Conservation (phyloP, 2,329 filamentous ascomycete genomes). For the Aspergillus cejpii region DNA sequence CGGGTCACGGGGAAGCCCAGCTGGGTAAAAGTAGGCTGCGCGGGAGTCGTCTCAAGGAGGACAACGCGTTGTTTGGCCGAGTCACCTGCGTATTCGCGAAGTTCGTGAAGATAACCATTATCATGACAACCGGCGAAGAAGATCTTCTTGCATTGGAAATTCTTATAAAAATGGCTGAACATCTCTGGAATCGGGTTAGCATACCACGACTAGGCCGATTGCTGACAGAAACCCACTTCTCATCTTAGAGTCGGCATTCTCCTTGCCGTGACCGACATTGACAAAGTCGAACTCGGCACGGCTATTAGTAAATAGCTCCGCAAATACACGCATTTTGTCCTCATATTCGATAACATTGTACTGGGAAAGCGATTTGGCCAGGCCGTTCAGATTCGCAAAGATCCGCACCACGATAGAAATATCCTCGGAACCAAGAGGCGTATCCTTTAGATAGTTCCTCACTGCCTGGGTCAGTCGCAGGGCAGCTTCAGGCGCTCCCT, state of each 20-base stretch:
- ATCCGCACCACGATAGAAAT: conserved; percentile 10
- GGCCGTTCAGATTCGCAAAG: conserved; percentile 11
- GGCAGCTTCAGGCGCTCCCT: conserved; percentile 10
- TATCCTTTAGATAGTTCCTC: conserved; percentile 1
- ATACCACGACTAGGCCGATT: not conserved
- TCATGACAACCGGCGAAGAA: conserved; percentile 16
- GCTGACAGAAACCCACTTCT: conserved; percentile 1
- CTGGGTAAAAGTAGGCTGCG: conserved; percentile 1
- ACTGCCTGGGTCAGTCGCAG: conserved; percentile 5
- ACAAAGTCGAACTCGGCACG: conserved; percentile 10
- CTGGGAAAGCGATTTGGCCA: conserved; percentile 4
- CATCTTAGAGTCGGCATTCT: conserved; percentile 12
- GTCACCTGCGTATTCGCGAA: conserved; percentile 4
- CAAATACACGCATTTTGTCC: conserved; percentile 6
- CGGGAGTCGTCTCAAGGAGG: conserved; percentile 12
- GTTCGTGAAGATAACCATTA: conserved; percentile 9
- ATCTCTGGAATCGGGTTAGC: conserved; percentile 3
- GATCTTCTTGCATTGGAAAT: conserved; percentile 13
- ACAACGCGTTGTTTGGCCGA: conserved; percentile 5
- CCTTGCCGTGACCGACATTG: conserved; percentile 8
- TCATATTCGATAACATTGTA: conserved; percentile 2
- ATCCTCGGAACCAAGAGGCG: not conserved
- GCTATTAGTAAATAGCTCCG: conserved; percentile 10
- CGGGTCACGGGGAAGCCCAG: conserved; percentile 2
- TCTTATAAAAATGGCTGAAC: conserved; percentile 10